Evolutionary conservation across 2,329 filamentous ascomycete species (phyloP).

Genomic region (Phaeosphaeriaceae sp.): DNA sequence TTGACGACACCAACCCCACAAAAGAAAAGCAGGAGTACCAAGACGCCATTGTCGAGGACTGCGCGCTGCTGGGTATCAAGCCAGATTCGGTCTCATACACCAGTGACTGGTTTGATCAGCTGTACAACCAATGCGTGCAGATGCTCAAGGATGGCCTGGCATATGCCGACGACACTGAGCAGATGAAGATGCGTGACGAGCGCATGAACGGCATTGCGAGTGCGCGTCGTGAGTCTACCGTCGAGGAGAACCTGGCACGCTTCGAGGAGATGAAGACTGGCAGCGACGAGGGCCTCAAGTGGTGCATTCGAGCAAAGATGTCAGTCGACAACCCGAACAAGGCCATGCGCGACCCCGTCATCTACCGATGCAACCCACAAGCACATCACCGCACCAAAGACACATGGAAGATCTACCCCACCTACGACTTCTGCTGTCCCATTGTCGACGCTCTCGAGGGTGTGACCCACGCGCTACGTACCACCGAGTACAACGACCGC

Average conservation of each 20-base stretch:
- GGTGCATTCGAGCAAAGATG: conserved; percentile 96
- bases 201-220: conserved; percentile 85
- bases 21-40: conserved; percentile 98
- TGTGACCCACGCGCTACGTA: conserved; percentile 82
- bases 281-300: conserved; percentile 77
- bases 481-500: conserved; percentile 87
- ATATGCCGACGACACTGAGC: conserved; percentile 93
- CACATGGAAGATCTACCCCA: conserved; percentile 86
- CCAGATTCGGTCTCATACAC: conserved; percentile 89
- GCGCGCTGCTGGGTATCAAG: conserved; percentile 89
- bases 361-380: conserved; percentile 87
- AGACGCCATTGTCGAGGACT: conserved; percentile 90
- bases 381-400: conserved; percentile 80
- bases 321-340: conserved; percentile 93
- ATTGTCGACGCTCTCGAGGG: conserved; percentile 83
- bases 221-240: conserved; percentile 76
- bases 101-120: conserved; percentile 91
- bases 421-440: conserved; percentile 86
- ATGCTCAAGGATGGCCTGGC: conserved; percentile 88
- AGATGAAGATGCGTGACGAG: conserved; percentile 86
- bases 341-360: conserved; percentile 93
- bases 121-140: conserved; percentile 84
- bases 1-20: conserved; percentile 96
- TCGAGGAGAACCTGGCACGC: conserved; percentile 84
- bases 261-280: conserved; percentile 95